A percentile compares a stretch with the other conserved stretches of the same genome.
Conservation (phyloP, 176 grass and related monocot genomes). For the Thinopyrum elongatum region DNA sequence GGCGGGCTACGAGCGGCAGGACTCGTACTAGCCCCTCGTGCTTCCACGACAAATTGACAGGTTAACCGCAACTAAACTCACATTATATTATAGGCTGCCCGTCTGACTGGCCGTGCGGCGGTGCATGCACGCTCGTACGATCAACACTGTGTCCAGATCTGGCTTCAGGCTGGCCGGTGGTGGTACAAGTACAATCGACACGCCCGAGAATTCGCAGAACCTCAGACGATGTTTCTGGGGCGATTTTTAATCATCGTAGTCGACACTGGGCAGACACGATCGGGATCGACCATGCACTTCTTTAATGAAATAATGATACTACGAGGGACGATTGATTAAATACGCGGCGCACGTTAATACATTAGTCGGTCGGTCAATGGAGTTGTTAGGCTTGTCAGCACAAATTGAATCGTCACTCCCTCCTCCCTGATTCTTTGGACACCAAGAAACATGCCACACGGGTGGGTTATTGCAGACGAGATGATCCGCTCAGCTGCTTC, state of each 20-base stretch:
- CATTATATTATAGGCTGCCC: neutral
- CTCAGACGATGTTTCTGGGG: neutral
- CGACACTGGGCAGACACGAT: neutral
- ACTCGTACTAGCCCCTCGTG: neutral
- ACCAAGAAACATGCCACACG: neutral
- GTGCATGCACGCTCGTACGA: neutral
- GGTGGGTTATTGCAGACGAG: neutral
- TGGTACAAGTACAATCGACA: neutral
- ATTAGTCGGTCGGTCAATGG: slow-evolving; percentile 21
- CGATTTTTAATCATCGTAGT: neutral
- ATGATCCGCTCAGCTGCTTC: neutral
- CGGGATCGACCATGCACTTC: neutral
- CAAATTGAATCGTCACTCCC: neutral
- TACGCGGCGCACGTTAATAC: neutral
- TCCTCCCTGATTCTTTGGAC: slow-evolving; percentile 12
- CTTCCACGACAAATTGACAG: neutral
- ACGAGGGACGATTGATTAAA: neutral
- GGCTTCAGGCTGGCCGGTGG: neutral
- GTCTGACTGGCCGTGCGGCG: neutral
- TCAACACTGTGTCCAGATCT: neutral
- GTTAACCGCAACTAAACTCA: neutral
- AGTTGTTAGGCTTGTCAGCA: slow-evolving; percentile 27
- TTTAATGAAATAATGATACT: neutral
- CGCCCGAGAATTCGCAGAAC: neutral
- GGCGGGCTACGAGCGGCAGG: neutral